phyloP scores from a whole-genome alignment of 352 stramenopile genomes.

The Globisporangium okanoganense region DNA sequence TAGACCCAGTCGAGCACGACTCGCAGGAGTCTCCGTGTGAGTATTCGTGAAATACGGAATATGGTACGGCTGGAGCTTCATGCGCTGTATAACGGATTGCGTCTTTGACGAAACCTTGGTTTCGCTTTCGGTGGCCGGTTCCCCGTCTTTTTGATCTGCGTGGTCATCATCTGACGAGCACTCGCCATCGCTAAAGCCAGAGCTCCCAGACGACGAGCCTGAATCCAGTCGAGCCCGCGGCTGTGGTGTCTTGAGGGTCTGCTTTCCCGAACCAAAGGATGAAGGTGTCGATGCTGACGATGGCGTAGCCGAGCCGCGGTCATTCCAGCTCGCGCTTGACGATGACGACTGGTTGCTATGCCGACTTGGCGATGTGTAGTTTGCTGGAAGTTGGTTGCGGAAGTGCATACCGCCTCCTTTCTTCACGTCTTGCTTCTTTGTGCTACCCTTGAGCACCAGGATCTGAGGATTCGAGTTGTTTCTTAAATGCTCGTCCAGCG shows the following conservation, averaged over 20 bases:
- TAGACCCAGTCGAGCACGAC: not conserved
- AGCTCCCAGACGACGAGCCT: constrained; percentile 14
- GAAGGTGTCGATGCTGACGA: constrained; percentile 20
- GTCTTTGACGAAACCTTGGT: not conserved
- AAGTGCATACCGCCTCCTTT: constrained; percentile 62
- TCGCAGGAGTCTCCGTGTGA: not conserved
- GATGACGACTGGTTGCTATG: constrained; percentile 11
- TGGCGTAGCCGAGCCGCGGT: constrained; percentile 11
- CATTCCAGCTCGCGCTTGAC: constrained; percentile 12
- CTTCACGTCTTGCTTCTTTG: constrained; percentile 18
- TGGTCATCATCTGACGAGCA: not conserved
- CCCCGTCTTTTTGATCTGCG: not conserved
- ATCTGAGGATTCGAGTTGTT: constrained; percentile 9
- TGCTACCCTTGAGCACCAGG: constrained; percentile 29
- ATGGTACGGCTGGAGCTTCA: constrained; percentile 31
- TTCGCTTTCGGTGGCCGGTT: not conserved
- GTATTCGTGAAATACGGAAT: constrained; percentile 22
- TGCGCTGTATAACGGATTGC: not conserved
- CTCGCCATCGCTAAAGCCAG: constrained; percentile 11
- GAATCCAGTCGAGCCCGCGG: constrained; percentile 2
- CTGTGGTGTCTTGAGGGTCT: not conserved
- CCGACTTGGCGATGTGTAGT: constrained; percentile 44
- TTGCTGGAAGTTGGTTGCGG: constrained; percentile 60
- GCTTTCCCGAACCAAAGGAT: constrained; percentile 10
- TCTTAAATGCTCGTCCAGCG: not conserved